A percentile compares a stretch with the other conserved stretches of the same genome.
These are phyloP conservation scores for Naganishia onofrii DNA, from an alignment of 768 basidiomycete species.

Conservation along the genomic window DNA sequence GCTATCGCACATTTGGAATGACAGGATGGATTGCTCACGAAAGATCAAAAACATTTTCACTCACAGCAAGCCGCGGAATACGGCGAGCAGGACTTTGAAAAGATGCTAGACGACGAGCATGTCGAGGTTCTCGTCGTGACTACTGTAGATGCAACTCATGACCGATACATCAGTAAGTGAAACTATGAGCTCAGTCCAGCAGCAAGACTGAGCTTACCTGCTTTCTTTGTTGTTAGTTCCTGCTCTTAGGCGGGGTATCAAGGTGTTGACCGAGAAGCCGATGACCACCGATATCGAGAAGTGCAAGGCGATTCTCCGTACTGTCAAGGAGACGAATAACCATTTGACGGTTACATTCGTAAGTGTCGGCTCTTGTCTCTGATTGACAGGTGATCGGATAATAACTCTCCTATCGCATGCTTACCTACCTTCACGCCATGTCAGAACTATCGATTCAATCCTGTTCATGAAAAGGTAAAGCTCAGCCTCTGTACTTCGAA, in stretches of 20 bases:
- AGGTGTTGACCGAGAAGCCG: slow-evolving; percentile 60
- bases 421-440: not conserved
- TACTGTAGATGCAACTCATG: slow-evolving; percentile 58
- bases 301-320: slow-evolving; percentile 56
- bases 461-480: slow-evolving; percentile 32
- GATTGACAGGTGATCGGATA: not conserved
- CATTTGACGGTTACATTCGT: slow-evolving; percentile 56
- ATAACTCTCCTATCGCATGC: not conserved
- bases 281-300: slow-evolving; percentile 60
- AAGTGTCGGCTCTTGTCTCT: not conserved
- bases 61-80: slow-evolving; percentile 52
- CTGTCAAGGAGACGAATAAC: slow-evolving; percentile 55
- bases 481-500: not conserved
- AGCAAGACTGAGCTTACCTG: slow-evolving; percentile 8
- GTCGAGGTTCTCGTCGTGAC: slow-evolving; percentile 59
- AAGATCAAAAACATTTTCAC: too few species aligned
- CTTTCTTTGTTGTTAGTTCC: slow-evolving; percentile 47
- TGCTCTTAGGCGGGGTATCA: slow-evolving; percentile 44
- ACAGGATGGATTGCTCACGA: not conserved
- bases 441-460: slow-evolving; percentile 37
- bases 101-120: slow-evolving; percentile 57
- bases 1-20: slow-evolving; percentile 9
- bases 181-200: not conserved
- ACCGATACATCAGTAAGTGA: slow-evolving; percentile 56
- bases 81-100: slow-evolving; percentile 54